Base-by-base conservation (phyloP, 2,329 filamentous ascomycete species). In the Ophiostoma quercus region DNA sequence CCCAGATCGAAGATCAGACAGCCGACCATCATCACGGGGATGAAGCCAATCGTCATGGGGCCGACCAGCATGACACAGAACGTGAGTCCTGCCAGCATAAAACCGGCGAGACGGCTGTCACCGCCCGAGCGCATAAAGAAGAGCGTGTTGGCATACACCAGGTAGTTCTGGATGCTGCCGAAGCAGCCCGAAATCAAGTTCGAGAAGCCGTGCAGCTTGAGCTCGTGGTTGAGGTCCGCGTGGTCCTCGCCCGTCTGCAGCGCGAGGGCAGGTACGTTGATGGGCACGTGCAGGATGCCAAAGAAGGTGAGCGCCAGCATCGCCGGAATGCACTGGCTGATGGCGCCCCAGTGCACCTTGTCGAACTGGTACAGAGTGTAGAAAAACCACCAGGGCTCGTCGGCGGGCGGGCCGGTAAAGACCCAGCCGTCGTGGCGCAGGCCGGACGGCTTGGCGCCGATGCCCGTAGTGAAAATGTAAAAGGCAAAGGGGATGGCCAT, bases 281-380 rank as follows among this genome's bases (percentile, higher is more conserved):
- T 99, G 0, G 95, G 95, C 2, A 99, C 95, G 77, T 99, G 95
- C 2, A 99, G 85, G 70, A 99, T 90, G 68, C 95, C 95, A 76
- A 99, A 99, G 82, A 99, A 99, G 0, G 95, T 98, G 72, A 99
- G 82, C 0, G 95, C 95, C 75, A 99, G 88, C 92, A 99, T 98
- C 39, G 95, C 94, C 0, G 95, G 95, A 39, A 97, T 85, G 0
- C 91, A 94, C 75, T 93, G 89, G n/a, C 84, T 81, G 67, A 99
- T 85, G 2, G 94, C 95, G 63, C 85, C 84, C 91, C 92, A 97
- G 74, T 94, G 87, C 2, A 98, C 90, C 32, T 90, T 83, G 67
- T 89, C 83, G 75, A 97, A 92, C 76, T 95, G 89, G 79, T 97
- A 99, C 66, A 98, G 85, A 0, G 92, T 96, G 80, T 97, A 99